Evolutionary conservation across 768 basidiomycete species (phyloP).

Genomic region (Amanita muscaria): DNA sequence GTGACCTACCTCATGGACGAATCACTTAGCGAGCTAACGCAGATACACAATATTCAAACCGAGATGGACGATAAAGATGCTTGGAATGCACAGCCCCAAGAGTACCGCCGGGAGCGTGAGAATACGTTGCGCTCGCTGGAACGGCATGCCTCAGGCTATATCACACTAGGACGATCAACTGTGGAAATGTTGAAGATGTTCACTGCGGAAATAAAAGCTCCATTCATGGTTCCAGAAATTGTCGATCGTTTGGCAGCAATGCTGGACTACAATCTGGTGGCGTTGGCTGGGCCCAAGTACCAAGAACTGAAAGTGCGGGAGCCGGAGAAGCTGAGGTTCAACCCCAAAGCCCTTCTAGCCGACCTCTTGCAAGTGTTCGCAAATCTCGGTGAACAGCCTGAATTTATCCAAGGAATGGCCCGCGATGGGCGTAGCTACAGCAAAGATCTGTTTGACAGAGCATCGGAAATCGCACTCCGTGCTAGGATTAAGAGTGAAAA

Average conservation of each 20-base stretch:
- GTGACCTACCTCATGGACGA: constrained; percentile 98
- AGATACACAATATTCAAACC: constrained; percentile 79
- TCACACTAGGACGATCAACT: constrained; percentile 77
- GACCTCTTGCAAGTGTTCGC: constrained; percentile 88
- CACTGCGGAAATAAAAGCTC: constrained; percentile 83
- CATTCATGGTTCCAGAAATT: constrained; percentile 96
- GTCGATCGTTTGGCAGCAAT: constrained; percentile 93
- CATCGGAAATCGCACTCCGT: constrained; percentile 55
- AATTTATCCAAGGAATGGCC: constrained; percentile 82
- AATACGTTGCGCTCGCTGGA: constrained; percentile 71
- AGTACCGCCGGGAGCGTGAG: constrained; percentile 81
- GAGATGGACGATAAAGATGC: constrained; percentile 72
- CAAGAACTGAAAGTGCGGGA: constrained; percentile 80
- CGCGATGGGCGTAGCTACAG: constrained; percentile 90
- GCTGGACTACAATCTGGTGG: constrained; percentile 89
- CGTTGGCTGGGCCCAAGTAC: constrained; percentile 82
- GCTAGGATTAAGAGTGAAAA: constrained; percentile 62
- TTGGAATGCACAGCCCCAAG: constrained; percentile 59
- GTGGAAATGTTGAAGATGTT: constrained; percentile 89
- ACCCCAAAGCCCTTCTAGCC: constrained; percentile 70
- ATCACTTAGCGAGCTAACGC: constrained; percentile 78
- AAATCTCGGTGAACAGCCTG: constrained; percentile 72
- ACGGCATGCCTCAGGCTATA: constrained; percentile 78
- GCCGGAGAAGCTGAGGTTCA: constrained; percentile 83
- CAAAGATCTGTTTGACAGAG: constrained; percentile 74